A percentile compares a stretch with the other conserved stretches of the same genome.
These are phyloP conservation scores for Rhododendron griersonianum DNA, from an alignment of 148 eudicot genomes.

Conservation along the genomic window DNA sequence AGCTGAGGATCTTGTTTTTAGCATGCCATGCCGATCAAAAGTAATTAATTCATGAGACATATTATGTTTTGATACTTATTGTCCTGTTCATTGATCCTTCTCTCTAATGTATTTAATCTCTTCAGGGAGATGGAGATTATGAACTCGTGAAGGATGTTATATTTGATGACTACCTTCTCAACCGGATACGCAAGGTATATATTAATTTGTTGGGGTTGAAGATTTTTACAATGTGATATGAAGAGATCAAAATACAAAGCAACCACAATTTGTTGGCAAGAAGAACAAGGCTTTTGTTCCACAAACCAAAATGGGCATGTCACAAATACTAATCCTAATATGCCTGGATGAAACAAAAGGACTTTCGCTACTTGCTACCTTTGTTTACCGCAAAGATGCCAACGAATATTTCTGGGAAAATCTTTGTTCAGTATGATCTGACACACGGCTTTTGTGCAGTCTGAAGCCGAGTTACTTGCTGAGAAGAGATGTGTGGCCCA, in stretches of 20 bases:
- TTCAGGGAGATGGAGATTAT: constrained; percentile 93
- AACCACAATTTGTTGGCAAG: not conserved
- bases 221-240: not conserved
- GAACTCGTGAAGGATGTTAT: constrained; percentile 81
- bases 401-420: not conserved
- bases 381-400: not conserved
- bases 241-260: not conserved
- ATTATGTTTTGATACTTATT: not conserved
- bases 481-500: constrained; percentile 95
- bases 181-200: constrained; percentile 61
- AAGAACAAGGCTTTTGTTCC: not conserved
- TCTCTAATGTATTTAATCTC: not conserved
- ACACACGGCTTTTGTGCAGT: constrained; percentile 40
- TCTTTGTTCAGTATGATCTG: not conserved
- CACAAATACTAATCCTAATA: not conserved
- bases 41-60: constrained; percentile 24
- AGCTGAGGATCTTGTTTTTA: constrained; percentile 88
- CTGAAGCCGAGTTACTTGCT: constrained; percentile 86
- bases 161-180: constrained; percentile 74
- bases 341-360: not conserved
- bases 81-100: not conserved
- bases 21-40: constrained; percentile 98
- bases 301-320: not conserved
- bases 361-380: not conserved
- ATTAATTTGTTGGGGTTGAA: not conserved